Base-by-base conservation (phyloP, 176 grass and related monocot species). In the Paspalum vaginatum region DNA sequence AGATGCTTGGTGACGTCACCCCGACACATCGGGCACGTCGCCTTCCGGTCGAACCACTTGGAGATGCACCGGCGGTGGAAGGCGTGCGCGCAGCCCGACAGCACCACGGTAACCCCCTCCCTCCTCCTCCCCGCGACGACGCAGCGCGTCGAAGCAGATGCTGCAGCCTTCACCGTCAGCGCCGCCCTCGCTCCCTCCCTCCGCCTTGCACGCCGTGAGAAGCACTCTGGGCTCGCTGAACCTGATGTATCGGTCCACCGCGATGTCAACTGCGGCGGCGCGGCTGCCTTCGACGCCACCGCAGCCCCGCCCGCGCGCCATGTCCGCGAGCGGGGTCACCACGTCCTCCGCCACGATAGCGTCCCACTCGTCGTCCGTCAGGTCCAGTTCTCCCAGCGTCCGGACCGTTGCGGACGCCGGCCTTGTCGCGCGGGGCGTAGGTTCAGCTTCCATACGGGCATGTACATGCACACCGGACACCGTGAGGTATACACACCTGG, bases 11-110 rank as follows among this genome's bases (percentile, higher is more conserved):
- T 26, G 24, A 71, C 46, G 46, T 71, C 14, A 7, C 14, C 46
- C 5, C 68, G 45, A 46, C 68, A 71, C 68, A 71, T 7, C 45
- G 68, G 68, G 24, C 68, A 71, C 46, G 45, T 71, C 68, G 68
- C 14, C 24, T 50, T 71, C 45, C 22, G 25, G 0, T 14, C 1
- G 68, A 71, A 71, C 68, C 68, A 71, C 22, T 6, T 2, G 68
- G 46, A 51, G 47, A 72, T 72, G 47, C 68, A 72, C 7, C 15
- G 47, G 15, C 24, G 46, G 68, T 72, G 68, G 46, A 72, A 72
- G 1, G 68, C 68, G 68, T 72, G 68, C 25, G 15, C 47, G 15
- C 68, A 72, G 1, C 46, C 68, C 46, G 68, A 24, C 68, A 51
- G 24, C 68, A 32, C 46, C 68, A 71, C 68, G 46, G 67, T n/a